phyloP scores from a whole-genome alignment of 192 early-diverging fungal genomes.

The Phlyctochytrium bullatum region DNA sequence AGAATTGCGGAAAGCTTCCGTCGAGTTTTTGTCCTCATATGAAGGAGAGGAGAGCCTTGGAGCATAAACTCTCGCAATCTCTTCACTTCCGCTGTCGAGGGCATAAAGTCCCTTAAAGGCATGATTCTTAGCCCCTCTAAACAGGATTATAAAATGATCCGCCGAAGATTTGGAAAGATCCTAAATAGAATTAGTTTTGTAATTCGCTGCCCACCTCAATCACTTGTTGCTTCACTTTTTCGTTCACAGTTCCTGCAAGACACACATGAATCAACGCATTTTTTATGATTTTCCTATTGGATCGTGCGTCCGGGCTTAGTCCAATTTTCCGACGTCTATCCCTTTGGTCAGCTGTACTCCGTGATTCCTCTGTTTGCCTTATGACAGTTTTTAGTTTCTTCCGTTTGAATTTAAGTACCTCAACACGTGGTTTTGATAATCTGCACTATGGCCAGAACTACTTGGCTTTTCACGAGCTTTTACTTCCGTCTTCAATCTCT shows the following conservation, averaged over 20 bases:
- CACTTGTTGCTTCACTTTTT: conserved; percentile 43
- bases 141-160: conserved; percentile 50
- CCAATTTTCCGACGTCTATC: no score
- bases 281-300: conserved; percentile 46
- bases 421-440: no score
- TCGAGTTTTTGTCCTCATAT: conserved; percentile 2
- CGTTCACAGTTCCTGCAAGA: conserved; percentile 49
- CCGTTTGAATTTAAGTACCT: no score
- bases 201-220: conserved; percentile 38
- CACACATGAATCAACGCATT: conserved; percentile 56
- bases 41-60: neutral
- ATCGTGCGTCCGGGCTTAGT: conserved; percentile 23
- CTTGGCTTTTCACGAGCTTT: no score
- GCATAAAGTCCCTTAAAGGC: conserved; percentile 52
- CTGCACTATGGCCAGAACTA: no score
- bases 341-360: no score
- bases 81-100: conserved; percentile 38
- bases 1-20: neutral
- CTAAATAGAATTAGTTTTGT: conserved; percentile 24
- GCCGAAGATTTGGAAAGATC: conserved; percentile 38
- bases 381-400: no score
- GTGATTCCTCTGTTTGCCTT: no score
- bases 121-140: conserved; percentile 47
- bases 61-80: conserved; percentile 42
- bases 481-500: no score